Evolutionary conservation across 1,139 yeast species (phyloP).

Genomic region (Suhomyces kunorum): DNA sequence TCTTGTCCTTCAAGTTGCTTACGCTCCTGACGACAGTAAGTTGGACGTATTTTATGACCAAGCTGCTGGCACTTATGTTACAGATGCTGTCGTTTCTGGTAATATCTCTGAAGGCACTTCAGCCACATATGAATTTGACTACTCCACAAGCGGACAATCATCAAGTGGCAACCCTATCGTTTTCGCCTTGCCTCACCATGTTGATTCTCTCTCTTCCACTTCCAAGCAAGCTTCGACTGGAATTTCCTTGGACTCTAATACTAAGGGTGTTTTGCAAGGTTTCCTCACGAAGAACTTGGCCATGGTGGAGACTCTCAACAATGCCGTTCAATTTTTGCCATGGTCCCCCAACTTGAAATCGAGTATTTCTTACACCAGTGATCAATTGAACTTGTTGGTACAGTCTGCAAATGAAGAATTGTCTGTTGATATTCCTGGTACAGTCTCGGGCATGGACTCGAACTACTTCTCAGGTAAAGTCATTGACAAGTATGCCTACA

Average conservation of each 20-base stretch:
- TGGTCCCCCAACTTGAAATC: slow-evolving; percentile 43
- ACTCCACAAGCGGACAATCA: slow-evolving; percentile 55
- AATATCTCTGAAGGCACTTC: slow-evolving; percentile 29
- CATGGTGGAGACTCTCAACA: slow-evolving; percentile 53
- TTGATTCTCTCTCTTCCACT: slow-evolving; percentile 46
- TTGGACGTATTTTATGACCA: slow-evolving; percentile 33
- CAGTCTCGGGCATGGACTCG: slow-evolving; percentile 50
- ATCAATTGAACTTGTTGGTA: slow-evolving; percentile 54
- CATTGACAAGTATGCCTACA: slow-evolving; percentile 74
- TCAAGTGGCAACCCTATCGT: slow-evolving; percentile 53
- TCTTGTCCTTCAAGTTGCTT: slow-evolving; percentile 61
- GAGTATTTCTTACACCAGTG: slow-evolving; percentile 47
- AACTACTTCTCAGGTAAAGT: slow-evolving; percentile 71
- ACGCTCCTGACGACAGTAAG: slow-evolving; percentile 30
- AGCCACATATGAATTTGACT: slow-evolving; percentile 55
- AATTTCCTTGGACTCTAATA: slow-evolving; percentile 53
- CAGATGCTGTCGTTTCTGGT: slow-evolving; percentile 35
- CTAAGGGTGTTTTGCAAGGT: slow-evolving; percentile 69
- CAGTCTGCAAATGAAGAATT: slow-evolving; percentile 58
- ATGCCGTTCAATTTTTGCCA: slow-evolving; percentile 60
- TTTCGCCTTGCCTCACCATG: slow-evolving; percentile 75
- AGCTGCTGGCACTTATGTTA: slow-evolving; percentile 43
- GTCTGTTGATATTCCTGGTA: slow-evolving; percentile 53
- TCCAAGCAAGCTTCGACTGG: slow-evolving; percentile 46
- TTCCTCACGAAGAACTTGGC: slow-evolving; percentile 51